These are phyloP conservation scores for Boletus bicolor DNA, from an alignment of 768 basidiomycete species.

Conservation along the genomic window DNA sequence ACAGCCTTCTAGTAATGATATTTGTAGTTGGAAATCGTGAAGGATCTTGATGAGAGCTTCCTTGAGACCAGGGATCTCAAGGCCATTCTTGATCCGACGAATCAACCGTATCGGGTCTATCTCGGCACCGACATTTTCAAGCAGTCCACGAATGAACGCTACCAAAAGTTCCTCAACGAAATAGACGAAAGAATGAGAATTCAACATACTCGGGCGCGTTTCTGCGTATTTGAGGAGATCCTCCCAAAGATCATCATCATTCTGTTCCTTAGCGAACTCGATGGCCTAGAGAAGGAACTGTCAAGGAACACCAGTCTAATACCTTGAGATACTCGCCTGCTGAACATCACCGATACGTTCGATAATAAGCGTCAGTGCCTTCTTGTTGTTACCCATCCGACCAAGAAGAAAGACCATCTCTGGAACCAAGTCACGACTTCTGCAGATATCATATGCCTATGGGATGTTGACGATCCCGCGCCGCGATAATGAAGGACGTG, in stretches of 20 bases:
- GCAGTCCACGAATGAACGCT: slow-evolving; percentile 92
- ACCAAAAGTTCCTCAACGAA: neutral
- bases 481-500: neutral
- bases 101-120: slow-evolving; percentile 95
- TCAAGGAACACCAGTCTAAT: neutral
- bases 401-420: slow-evolving; percentile 99
- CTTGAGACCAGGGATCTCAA: slow-evolving; percentile 95
- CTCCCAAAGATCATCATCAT: slow-evolving; percentile 97
- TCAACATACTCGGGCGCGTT: slow-evolving; percentile 72
- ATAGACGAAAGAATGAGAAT: neutral
- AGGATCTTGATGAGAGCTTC: slow-evolving; percentile 94
- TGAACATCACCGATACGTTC: slow-evolving; percentile 92
- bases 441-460: slow-evolving; percentile 85
- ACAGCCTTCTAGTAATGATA: slow-evolving; percentile 90
- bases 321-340: slow-evolving; percentile 46
- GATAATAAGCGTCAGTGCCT: slow-evolving; percentile 91
- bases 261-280: slow-evolving; percentile 97
- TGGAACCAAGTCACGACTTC: slow-evolving; percentile 78
- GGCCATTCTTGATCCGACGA: slow-evolving; percentile 89
- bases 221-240: slow-evolving; percentile 93
- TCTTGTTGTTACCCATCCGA: slow-evolving; percentile 96
- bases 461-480: neutral
- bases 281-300: slow-evolving; percentile 60
- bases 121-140: slow-evolving; percentile 95
- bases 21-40: slow-evolving; percentile 93